Base-by-base conservation (phyloP, 768 basidiomycete genomes). In the Coprinopsis marcescibilis region DNA sequence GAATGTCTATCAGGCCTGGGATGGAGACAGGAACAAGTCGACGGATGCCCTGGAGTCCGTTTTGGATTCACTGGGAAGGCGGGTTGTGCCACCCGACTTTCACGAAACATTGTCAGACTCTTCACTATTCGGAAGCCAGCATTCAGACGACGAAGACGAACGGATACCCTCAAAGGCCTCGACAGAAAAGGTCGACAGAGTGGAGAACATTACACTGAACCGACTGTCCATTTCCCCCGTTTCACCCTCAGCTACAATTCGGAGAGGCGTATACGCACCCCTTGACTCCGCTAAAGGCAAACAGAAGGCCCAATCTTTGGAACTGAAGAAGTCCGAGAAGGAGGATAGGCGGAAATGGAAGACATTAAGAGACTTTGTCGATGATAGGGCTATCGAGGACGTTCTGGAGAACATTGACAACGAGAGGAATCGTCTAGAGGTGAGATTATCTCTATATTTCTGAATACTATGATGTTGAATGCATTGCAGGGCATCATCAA, bases 361-460 rank as follows among this genome's bases (percentile, higher is more conserved):
- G 70, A 86, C 84, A 0, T 58, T 91, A 26, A 76, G 89, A 26
- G 88, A 91, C 59, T 91, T 92, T 61, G 85, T 90, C 27, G 86
- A 90, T 55, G 89, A 92, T 54, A 73, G 80, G 24, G 84, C 80
- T 5, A 81, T 91, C 29, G 89, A 92, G 44, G 84, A 87, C 51
- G 72, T 80, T 15, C 59, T 85, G 37, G 89, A 91, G 45, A 71
- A 70, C 1, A 77, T 91, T 39, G 89, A 92, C 55, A 73, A 67
- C 46, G 85, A 89, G 46, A 69, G 87, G 39, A 71, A 67, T 51
- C 68, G 69, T 24, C 65, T 91, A 29, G 88, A 91, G 48, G 88
- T 87, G 51, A 46, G 81, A 66, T 11, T 34, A 17, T 13, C 25
- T 27, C 19, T 26, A 33, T 24, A 4, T 34, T 38, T 19, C 25